Percentiles rank a stretch among this genome's conserved stretches.
Evolutionary conservation across 768 basidiomycete species (phyloP).

Genomic region (Termitomyces sp.): DNA sequence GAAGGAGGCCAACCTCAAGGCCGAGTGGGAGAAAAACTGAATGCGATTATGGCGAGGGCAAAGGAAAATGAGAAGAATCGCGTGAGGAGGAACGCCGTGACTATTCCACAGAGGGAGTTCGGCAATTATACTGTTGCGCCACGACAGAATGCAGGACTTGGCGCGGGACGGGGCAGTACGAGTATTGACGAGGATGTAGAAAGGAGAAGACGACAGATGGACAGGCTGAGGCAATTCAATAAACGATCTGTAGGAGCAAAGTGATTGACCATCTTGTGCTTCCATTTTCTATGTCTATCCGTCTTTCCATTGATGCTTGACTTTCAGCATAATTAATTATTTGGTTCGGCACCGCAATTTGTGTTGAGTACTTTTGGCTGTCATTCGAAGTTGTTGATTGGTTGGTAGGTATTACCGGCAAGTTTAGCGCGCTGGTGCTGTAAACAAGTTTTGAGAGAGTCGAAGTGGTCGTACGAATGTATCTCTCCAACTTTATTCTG

Average conservation of each 20-base stretch:
- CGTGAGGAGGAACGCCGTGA: slow-evolving; percentile 73
- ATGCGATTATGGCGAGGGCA: slow-evolving; percentile 63
- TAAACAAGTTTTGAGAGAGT: no score
- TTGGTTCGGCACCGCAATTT: no score
- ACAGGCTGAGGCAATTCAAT: slow-evolving; percentile 62
- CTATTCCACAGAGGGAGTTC: slow-evolving; percentile 72
- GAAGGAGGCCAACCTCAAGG: slow-evolving; percentile 26
- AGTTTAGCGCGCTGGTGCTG: no score
- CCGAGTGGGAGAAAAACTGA: slow-evolving; percentile 44
- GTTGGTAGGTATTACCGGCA: no score
- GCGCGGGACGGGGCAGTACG: slow-evolving; percentile 38
- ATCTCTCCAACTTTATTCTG: no score
- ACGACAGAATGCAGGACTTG: slow-evolving; percentile 44
- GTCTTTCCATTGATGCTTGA: background rate
- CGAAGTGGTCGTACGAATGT: no score
- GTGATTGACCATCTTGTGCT: background rate
- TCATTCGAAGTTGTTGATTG: no score
- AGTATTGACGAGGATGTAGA: slow-evolving; percentile 74
- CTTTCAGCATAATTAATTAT: background rate
- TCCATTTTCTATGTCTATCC: background rate
- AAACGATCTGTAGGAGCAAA: slow-evolving; percentile 30
- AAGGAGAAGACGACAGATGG: slow-evolving; percentile 67
- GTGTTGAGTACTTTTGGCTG: no score
- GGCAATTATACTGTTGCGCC: slow-evolving; percentile 82
- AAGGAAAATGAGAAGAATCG: slow-evolving; percentile 64